Evolutionary conservation across 2,329 filamentous ascomycete species (phyloP), one percentile per base, ranked within the genome.

Genomic region (Exophiala viscosa): DNA sequence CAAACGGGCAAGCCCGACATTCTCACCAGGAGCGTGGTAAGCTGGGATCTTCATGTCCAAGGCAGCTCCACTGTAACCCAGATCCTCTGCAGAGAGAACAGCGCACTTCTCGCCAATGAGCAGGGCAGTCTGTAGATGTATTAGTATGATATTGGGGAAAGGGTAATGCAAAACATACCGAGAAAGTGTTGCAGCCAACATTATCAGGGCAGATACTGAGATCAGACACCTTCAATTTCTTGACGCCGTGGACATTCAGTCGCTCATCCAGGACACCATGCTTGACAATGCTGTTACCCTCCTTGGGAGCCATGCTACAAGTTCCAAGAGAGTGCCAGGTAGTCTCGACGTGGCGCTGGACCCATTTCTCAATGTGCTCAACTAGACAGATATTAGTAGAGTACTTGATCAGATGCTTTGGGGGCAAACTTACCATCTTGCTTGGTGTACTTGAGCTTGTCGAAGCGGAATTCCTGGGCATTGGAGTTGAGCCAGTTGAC

Each of bases 201-300:
- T 90, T 90, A 69, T 90, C 86, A 0, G 87, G 86, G 69, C 86
- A 90, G 73, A 90, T 87, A 45, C 79, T 84, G 40, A 90, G 69
- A 68, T 90, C 87, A 10, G 85, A 85, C 18, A 90, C 86, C 78
- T 90, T 90, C 62, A 90, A 78, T 13, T 84, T 83, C 75, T 88
- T 79, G 60, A 89, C 85, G 46, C 86, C 87, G 66, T 90, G 85
- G 2, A 90, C 86, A 61, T 89, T 90, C 50, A 90, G 78, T 54
- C 86, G 81, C 70, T 88, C 85, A 65, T 90, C 87, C 34, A 90
- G 71, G 0, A 90, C 87, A 54, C 87, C 87, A 64, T 90, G 85
- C 73, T 87, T 88, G 68, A 90, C 86, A 64, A 91, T 88, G 63
- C 80, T 84, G 74, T 90, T 91, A 54, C 88, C 87, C 64, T 89